These are phyloP conservation scores for Adansonia rubrostipa DNA, from an alignment of 441 rosid species.

Conservation along the genomic window DNA sequence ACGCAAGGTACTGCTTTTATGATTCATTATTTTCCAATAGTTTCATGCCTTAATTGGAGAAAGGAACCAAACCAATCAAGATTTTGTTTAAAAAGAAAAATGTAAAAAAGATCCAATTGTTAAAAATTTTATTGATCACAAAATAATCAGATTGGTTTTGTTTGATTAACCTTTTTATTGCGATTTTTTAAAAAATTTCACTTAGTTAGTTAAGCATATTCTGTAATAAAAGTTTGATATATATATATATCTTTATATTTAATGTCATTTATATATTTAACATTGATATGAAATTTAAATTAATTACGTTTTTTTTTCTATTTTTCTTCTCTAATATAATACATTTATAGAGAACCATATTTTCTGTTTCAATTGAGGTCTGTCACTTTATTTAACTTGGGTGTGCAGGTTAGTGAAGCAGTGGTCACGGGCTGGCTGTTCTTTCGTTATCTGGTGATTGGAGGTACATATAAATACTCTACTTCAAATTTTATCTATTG, in stretches of 20 bases:
- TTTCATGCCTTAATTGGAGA: not conserved
- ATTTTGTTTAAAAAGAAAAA: slow-evolving; percentile 14
- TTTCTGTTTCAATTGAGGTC: slow-evolving; percentile 21
- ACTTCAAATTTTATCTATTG: not conserved
- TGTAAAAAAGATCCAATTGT: slow-evolving; percentile 7
- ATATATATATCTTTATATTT: not conserved
- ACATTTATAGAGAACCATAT: not conserved
- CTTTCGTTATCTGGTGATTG: slow-evolving; percentile 96
- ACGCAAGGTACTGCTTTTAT: slow-evolving; percentile 70
- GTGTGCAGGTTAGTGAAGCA: slow-evolving; percentile 61
- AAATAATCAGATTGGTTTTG: not conserved
- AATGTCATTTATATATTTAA: not conserved
- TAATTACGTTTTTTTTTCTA: not conserved
- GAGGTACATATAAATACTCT: slow-evolving; percentile 60
- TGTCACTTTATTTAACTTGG: slow-evolving; percentile 13
- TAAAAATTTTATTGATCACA: slow-evolving; percentile 4
- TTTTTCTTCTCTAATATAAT: slow-evolving; percentile 3
- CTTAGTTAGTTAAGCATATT: not conserved
- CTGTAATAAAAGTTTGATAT: not conserved
- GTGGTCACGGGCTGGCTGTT: slow-evolving; percentile 98
- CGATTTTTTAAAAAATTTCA: not conserved
- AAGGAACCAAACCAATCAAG: slow-evolving; percentile 15
- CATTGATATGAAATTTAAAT: not conserved
- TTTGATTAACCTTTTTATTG: slow-evolving; percentile 8
- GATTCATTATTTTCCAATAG: not conserved